A percentile compares a stretch with the other conserved stretches of the same genome.
These are phyloP conservation scores for Crucihimalaya himalaica DNA, from an alignment of 345 rosid species.

Conservation along the genomic window DNA sequence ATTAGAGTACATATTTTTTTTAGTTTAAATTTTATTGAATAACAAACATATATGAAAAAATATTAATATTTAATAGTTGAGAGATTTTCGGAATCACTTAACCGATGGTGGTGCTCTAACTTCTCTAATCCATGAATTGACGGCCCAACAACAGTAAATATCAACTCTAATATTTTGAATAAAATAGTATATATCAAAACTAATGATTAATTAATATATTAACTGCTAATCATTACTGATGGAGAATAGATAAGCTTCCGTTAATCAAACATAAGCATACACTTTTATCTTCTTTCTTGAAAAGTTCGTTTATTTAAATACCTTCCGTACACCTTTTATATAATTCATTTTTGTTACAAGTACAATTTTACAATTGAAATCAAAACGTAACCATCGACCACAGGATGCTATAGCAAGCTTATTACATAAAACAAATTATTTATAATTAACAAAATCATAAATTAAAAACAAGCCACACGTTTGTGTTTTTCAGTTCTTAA, in stretches of 20 bases:
- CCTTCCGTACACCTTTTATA: conserved; percentile 1
- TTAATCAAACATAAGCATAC: conserved; percentile 4
- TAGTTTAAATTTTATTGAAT: no score
- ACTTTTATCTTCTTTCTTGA: neutral
- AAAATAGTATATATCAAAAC: neutral
- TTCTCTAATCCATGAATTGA: neutral
- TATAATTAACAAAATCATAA: neutral
- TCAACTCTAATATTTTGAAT: neutral
- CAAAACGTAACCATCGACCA: conserved; percentile 8
- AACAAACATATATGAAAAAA: no score
- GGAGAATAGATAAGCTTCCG: neutral
- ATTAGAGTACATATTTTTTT: no score
- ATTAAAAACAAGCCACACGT: conserved; percentile 6
- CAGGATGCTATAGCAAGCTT: conserved; percentile 17
- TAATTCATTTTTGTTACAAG: conserved; percentile 20
- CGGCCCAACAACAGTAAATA: conserved; percentile 6
- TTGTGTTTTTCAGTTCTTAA: neutral
- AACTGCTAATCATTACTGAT: neutral
- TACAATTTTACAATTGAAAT: conserved; percentile 28
- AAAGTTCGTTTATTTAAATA: neutral
- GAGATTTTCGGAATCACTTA: no score
- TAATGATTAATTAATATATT: neutral
- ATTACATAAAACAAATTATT: conserved; percentile 5
- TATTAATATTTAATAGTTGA: no score
- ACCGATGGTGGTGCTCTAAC: no score